Percentiles rank a stretch among this genome's conserved stretches.
Evolutionary conservation across 441 rosid species (phyloP).

Genomic region (Euphorbia schlechtendalii): DNA sequence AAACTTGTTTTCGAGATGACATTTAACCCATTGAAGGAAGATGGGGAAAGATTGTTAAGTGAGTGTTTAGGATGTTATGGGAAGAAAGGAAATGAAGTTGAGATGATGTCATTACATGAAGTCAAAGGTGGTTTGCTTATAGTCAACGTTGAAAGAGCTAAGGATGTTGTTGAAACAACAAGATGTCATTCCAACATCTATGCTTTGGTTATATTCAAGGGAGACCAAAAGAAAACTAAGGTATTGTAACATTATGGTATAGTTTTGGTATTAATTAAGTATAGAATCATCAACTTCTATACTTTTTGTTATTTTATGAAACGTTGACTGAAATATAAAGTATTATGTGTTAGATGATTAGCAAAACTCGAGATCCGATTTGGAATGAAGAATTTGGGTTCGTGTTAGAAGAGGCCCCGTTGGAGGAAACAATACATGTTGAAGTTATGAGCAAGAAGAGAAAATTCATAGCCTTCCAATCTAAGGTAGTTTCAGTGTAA

Average conservation of each 20-base stretch:
- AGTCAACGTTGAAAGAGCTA: slow-evolving; percentile 61
- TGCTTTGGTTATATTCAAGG: slow-evolving; percentile 62
- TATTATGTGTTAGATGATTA: slow-evolving; percentile 63
- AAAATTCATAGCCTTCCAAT: slow-evolving; percentile 43
- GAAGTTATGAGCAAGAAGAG: slow-evolving; percentile 70
- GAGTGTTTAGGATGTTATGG: slow-evolving; percentile 24
- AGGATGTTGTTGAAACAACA: slow-evolving; percentile 67
- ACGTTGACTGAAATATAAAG: too few relatives aligned
- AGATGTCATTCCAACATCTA: slow-evolving; percentile 64
- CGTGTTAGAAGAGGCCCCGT: slow-evolving; percentile 68
- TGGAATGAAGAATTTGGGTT: slow-evolving; percentile 91
- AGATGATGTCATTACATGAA: neutral
- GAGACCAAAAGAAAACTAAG: slow-evolving; percentile 82
- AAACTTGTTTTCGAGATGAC: slow-evolving; percentile 51
- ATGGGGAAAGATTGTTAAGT: slow-evolving; percentile 28
- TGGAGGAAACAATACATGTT: slow-evolving; percentile 60
- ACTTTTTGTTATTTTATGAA: too few relatives aligned
- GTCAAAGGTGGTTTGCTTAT: slow-evolving; percentile 65
- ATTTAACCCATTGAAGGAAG: slow-evolving; percentile 63
- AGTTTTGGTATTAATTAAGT: too few relatives aligned
- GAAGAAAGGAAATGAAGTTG: slow-evolving; percentile 27
- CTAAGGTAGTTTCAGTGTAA: slow-evolving; percentile 35
- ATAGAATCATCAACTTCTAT: too few relatives aligned
- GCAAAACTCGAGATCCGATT: slow-evolving; percentile 59
- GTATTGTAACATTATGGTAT: too few relatives aligned